Percentiles rank a stretch among this genome's conserved stretches.
Evolutionary conservation across 208 protist genomes (phyloP).

Genomic region (Phytomonas sp.): DNA sequence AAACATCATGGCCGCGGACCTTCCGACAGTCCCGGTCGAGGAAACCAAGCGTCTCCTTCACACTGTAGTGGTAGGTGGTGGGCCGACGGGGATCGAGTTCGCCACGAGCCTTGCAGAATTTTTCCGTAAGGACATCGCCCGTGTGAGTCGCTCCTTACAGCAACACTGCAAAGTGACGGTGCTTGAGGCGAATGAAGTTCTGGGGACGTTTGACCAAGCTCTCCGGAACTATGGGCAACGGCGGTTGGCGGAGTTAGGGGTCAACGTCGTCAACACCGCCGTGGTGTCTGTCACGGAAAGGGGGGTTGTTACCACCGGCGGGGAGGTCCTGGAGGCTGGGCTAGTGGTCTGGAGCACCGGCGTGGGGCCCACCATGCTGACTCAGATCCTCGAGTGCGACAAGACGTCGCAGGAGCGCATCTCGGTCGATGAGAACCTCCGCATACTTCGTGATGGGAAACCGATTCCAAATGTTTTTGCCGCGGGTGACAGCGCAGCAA

Average conservation of each 20-base stretch:
- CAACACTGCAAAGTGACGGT: conserved; percentile 78
- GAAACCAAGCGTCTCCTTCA: conserved; percentile 80
- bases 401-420: conserved; percentile 60
- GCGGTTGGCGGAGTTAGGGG: conserved; percentile 54
- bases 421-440: conserved; percentile 58
- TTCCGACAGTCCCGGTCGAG: conserved; percentile 61
- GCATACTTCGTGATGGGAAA: conserved; percentile 53
- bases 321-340: conserved; percentile 44
- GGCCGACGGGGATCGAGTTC: conserved; percentile 86
- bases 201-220: conserved; percentile 79
- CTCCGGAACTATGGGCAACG: conserved; percentile 72
- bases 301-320: conserved; percentile 64
- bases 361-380: conserved; percentile 69
- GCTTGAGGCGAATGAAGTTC: conserved; percentile 82
- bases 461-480: conserved; percentile 72
- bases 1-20: conserved; percentile 88
- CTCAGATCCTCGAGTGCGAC: conserved; percentile 64
- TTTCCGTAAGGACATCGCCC: conserved; percentile 75
- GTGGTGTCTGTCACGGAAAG: conserved; percentile 68
- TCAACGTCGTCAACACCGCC: conserved; percentile 56
- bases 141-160: conserved; percentile 55
- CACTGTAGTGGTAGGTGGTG: conserved; percentile 89
- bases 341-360: conserved; percentile 87
- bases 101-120: conserved; percentile 86
- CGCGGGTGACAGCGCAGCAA: conserved; percentile 78